Evolutionary conservation across 129 eudicot genomes (phyloP).

Genomic region (sunflower (Helianthus annuus)): DNA sequence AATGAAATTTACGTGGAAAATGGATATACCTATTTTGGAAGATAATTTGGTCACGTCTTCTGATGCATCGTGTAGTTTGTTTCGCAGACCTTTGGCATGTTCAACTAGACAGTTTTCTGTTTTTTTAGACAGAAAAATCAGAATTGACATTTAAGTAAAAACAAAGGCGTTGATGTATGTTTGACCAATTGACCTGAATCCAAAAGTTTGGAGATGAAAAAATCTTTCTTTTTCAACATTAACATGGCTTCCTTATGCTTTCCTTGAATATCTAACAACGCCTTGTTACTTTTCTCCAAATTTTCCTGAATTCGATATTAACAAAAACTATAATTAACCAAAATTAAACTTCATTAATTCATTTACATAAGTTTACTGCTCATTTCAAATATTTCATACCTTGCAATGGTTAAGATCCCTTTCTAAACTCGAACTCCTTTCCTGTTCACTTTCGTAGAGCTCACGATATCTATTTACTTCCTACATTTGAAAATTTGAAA

Average conservation of each 20-base stretch:
- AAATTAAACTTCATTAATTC: neutral
- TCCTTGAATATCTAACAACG: slow-evolving; percentile 65
- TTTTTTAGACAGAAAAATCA: slow-evolving; percentile 1
- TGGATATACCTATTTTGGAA: slow-evolving; percentile 61
- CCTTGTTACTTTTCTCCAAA: slow-evolving; percentile 55
- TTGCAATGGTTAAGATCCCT: slow-evolving; percentile 75
- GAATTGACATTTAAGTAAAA: neutral
- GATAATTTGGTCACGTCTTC: slow-evolving; percentile 55
- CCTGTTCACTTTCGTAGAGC: slow-evolving; percentile 68
- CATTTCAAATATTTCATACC: slow-evolving; percentile 51
- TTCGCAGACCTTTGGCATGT: slow-evolving; percentile 68
- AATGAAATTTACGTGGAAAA: slow-evolving; percentile 12
- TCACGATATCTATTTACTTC: slow-evolving; percentile 59
- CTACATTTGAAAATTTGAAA: slow-evolving; percentile 34
- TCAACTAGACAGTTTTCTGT: slow-evolving; percentile 74
- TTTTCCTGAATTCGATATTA: slow-evolving; percentile 45
- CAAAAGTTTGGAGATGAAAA: slow-evolving; percentile 60
- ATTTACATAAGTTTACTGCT: slow-evolving; percentile 5
- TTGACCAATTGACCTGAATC: slow-evolving; percentile 60
- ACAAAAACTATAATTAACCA: slow-evolving; percentile 16
- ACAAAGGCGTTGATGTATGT: neutral
- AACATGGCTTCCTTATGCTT: slow-evolving; percentile 50
- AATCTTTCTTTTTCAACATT: slow-evolving; percentile 67
- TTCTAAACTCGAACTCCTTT: slow-evolving; percentile 57
- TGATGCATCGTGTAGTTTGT: slow-evolving; percentile 73